phyloP scores from a whole-genome alignment of 345 rosid genomes.

The Dimocarpus longan region DNA sequence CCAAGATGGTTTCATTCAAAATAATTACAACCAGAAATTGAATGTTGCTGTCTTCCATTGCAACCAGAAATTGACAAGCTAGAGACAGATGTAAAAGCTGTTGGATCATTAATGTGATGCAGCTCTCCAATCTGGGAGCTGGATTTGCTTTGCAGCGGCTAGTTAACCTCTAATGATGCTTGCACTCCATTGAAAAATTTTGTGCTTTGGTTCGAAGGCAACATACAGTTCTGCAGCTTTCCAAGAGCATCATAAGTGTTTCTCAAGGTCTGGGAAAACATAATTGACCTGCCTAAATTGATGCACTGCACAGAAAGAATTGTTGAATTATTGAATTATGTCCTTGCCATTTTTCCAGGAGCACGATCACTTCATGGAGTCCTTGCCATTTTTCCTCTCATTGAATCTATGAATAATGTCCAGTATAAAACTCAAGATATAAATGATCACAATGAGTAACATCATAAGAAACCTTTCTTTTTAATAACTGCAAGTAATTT shows the following conservation, averaged over 20 bases:
- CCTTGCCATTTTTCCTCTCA: too few relatives aligned
- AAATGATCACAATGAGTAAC: too few relatives aligned
- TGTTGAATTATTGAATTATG: too few relatives aligned
- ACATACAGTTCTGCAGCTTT: slow-evolving; percentile 42
- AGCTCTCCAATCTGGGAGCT: slow-evolving; percentile 44
- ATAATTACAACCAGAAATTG: too few relatives aligned
- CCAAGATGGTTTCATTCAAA: too few relatives aligned
- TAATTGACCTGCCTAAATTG: slow-evolving; percentile 44
- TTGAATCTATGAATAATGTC: too few relatives aligned
- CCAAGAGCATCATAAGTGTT: slow-evolving; percentile 45
- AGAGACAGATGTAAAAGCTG: slow-evolving; percentile 28
- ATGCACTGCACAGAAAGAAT: slow-evolving; percentile 28
- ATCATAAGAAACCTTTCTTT: too few relatives aligned
- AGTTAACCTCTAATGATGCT: slow-evolving; percentile 51
- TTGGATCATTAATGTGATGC: slow-evolving; percentile 37
- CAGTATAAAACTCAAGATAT: too few relatives aligned
- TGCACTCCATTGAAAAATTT: slow-evolving; percentile 47
- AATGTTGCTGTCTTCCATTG: slow-evolving; percentile 21
- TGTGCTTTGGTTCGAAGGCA: slow-evolving; percentile 42
- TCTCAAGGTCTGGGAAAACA: slow-evolving; percentile 42
- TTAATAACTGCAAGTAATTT: too few relatives aligned
- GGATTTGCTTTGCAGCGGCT: slow-evolving; percentile 45
- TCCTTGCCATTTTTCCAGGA: too few relatives aligned
- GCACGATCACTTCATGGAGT: too few relatives aligned
- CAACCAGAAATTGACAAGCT: slow-evolving; percentile 34